Conservation (phyloP, 495 filamentous ascomycete genomes). For the Pseudoneurospora amorphoporcata region DNA sequence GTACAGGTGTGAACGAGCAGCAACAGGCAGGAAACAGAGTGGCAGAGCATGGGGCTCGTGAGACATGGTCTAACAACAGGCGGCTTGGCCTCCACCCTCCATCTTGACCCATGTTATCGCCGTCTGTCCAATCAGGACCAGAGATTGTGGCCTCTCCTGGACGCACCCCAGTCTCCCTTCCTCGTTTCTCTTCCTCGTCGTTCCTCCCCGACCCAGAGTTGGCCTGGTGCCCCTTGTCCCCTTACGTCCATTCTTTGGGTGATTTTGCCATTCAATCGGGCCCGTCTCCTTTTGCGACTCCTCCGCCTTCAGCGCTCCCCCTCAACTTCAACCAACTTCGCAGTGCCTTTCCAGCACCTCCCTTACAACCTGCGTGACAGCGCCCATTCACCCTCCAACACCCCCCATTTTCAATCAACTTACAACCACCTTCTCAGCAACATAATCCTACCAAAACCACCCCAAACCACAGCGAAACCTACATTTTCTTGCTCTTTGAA, state of each 20-base stretch:
- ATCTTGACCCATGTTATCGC: slow-evolving; percentile 1
- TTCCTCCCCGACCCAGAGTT: slow-evolving; percentile 9
- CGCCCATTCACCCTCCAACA: slow-evolving; percentile 16
- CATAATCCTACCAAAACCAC: slow-evolving; percentile 13
- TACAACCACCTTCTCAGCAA: slow-evolving; percentile 19
- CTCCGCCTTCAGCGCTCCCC: slow-evolving; percentile 8
- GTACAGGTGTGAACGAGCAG: not conserved
- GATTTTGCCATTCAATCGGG: not conserved
- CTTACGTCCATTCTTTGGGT: slow-evolving; percentile 19
- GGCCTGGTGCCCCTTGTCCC: slow-evolving; percentile 15
- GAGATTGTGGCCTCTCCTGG: not conserved
- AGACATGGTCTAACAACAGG: not conserved
- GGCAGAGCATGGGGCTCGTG: not conserved
- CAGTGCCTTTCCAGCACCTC: slow-evolving; percentile 5
- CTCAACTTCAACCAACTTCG: slow-evolving; percentile 18
- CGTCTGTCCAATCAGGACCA: slow-evolving; percentile 12
- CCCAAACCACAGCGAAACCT: slow-evolving; percentile 15
- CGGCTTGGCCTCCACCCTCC: not conserved
- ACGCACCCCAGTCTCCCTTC: not conserved
- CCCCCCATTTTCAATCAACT: slow-evolving; percentile 8
- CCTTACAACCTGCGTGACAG: slow-evolving; percentile 27
- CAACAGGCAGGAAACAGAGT: not conserved
- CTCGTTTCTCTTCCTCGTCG: slow-evolving; percentile 2
- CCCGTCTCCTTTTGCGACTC: not conserved
- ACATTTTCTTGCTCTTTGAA: slow-evolving; percentile 7